Conservation (phyloP, 371 early-diverging fungal genomes). For the Rhizopus sp. region DNA sequence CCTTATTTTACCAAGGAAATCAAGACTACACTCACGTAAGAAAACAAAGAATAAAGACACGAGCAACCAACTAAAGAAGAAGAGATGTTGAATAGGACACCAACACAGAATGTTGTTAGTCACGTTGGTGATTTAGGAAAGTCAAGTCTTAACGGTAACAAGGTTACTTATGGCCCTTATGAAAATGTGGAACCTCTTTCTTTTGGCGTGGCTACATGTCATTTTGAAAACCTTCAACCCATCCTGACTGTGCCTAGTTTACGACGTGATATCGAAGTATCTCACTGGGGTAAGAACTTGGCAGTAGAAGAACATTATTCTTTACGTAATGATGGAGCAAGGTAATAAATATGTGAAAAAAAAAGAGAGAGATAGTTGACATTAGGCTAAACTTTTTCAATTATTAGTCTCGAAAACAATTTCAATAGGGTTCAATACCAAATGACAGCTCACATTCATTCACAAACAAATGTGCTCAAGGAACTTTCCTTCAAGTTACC, state of each 20-base stretch:
- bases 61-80: neutral
- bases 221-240: conserved; percentile 69
- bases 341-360: conserved; percentile 40
- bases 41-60: neutral
- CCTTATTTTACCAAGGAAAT: conserved; percentile 74
- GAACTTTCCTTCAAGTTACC: conserved; percentile 64
- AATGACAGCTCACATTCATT: conserved; percentile 44
- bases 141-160: conserved; percentile 45
- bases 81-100: conserved; percentile 24
- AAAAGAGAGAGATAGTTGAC: neutral
- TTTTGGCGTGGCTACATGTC: conserved; percentile 49
- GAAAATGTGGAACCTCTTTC: conserved; percentile 43
- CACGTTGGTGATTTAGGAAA: conserved; percentile 39
- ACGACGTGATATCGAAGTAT: conserved; percentile 77
- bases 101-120: conserved; percentile 40
- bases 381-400: neutral
- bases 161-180: conserved; percentile 82
- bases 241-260: conserved; percentile 67
- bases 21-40: conserved; percentile 81
- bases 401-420: conserved; percentile 66
- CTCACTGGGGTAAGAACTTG: conserved; percentile 85
- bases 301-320: conserved; percentile 85
- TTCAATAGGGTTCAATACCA: conserved; percentile 77
- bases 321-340: conserved; percentile 81
- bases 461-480: conserved; percentile 64